Percentiles rank a stretch among this genome's conserved stretches.
Conservation (phyloP, 2,329 filamentous ascomycete species). For the Colletotrichum sp. region DNA sequence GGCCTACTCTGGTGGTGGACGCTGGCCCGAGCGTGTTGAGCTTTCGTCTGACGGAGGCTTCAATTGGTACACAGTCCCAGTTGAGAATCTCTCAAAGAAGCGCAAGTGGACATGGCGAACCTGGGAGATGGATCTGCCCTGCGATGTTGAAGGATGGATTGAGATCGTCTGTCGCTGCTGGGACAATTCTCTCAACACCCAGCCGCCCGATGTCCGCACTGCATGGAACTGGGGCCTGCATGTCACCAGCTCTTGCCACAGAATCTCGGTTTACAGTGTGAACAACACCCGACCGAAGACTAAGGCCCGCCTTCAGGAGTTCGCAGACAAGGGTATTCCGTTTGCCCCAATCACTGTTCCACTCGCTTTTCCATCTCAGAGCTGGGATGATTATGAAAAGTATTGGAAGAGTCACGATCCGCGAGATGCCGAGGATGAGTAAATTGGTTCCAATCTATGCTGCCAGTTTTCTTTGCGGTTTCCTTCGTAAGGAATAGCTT, state of each 20-base stretch:
- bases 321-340: conserved; percentile 51
- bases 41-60: conserved; percentile 67
- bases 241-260: conserved; percentile 67
- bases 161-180: conserved; percentile 64
- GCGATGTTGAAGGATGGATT: conserved; percentile 66
- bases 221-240: conserved; percentile 72
- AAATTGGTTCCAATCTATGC: background rate
- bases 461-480: background rate
- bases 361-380: conserved; percentile 53
- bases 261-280: conserved; percentile 67
- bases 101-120: conserved; percentile 68
- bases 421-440: conserved; percentile 29
- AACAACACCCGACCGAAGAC: conserved; percentile 57
- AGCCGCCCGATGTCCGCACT: conserved; percentile 58
- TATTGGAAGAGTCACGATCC: conserved; percentile 31
- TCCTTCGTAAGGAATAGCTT: background rate
- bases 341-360: conserved; percentile 61
- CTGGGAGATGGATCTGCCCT: conserved; percentile 68
- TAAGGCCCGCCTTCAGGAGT: conserved; percentile 50
- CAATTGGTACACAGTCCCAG: conserved; percentile 68
- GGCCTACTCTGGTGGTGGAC: conserved; percentile 64
- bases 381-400: conserved; percentile 51
- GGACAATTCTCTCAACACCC: conserved; percentile 68
- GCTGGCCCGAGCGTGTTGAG: conserved; percentile 68
- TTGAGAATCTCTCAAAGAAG: conserved; percentile 65